These are phyloP conservation scores for Tubosaeta sp. DNA, from an alignment of 768 basidiomycete genomes.

Conservation along the genomic window DNA sequence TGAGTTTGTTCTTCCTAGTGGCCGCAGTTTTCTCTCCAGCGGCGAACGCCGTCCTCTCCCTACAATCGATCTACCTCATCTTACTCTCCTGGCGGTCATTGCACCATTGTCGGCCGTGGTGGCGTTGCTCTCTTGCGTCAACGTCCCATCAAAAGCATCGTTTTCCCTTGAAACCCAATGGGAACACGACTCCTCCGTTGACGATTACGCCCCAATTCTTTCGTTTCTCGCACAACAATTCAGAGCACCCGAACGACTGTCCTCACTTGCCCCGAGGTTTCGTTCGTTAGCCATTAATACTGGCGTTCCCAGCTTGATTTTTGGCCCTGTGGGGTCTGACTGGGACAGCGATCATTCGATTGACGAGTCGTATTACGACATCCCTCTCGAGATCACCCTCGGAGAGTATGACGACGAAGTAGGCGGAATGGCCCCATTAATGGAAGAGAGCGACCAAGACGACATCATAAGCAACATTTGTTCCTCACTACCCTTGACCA, in stretches of 20 bases:
- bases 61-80: not conserved
- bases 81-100: not conserved
- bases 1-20: not conserved
- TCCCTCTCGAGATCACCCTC: not conserved
- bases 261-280: not conserved
- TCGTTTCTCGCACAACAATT: not conserved
- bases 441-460: no score
- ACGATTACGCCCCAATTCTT: not conserved
- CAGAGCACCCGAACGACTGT: not conserved
- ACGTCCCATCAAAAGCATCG: not conserved
- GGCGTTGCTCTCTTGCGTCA: not conserved
- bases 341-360: no score
- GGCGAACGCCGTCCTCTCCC: not conserved
- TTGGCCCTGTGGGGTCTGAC: no score
- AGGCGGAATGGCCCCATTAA: not conserved
- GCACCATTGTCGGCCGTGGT: not conserved
- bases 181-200: not conserved
- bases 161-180: not conserved
- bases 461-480: not conserved
- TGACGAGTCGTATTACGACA: not conserved
- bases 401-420: not conserved
- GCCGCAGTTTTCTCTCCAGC: not conserved
- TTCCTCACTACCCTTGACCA: not conserved
- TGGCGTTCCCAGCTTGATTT: not conserved
- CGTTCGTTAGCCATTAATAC: not conserved